Evolutionary conservation across 768 basidiomycete genomes (phyloP), one percentile per base, ranked within the genome.

Genomic region (Leccinum sublutescens): DNA sequence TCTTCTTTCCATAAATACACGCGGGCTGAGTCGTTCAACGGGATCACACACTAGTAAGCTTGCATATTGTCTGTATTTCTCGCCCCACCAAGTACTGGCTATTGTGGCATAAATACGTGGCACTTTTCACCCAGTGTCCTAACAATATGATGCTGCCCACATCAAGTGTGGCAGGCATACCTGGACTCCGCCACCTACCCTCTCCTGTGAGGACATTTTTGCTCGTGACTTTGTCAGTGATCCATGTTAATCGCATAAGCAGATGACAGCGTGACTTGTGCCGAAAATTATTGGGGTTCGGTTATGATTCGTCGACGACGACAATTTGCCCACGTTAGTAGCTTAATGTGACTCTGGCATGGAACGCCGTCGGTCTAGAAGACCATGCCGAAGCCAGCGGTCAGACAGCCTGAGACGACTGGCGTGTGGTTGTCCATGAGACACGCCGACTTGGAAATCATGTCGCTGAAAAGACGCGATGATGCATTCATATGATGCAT

Each of bases 261-360:
- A 40, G 9, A 21, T 12, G 40, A 56, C 31, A 45, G 48, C 48
- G 50, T 40, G 3, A 56, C 27, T 63, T 62, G 43, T 27, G 52
- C 57, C 4, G 1, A n/a, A 17, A 52, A 27, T 50, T 31, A 34
- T 43, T 17, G 52, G 34, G 25, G 4, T 33, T 7, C 23, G 17
- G 52, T 15, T 11, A 21, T 4, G 14, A 61, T 12, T n/a, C 47
- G 11, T 38, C n/a, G 31, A 27, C 15, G 19, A 55, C 29, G 3
- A 47, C 43, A 45, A 45, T 45, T 21, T 45, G 11, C 19, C n/a
- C 19, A 56, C 6, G 23, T 23, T 55, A 12, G n/a, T 45, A 12
- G 33, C 27, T 47, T 31, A 23, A 45, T 25, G 23, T 23, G 40
- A 5, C 45, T 21, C 31, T 54, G n/a, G 43, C 10, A 4, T 47